Percentiles rank a stretch among this genome's conserved stretches.
phyloP scores from a whole-genome alignment of 805 yeast genomes.

The Myxozyma mucilagina region DNA sequence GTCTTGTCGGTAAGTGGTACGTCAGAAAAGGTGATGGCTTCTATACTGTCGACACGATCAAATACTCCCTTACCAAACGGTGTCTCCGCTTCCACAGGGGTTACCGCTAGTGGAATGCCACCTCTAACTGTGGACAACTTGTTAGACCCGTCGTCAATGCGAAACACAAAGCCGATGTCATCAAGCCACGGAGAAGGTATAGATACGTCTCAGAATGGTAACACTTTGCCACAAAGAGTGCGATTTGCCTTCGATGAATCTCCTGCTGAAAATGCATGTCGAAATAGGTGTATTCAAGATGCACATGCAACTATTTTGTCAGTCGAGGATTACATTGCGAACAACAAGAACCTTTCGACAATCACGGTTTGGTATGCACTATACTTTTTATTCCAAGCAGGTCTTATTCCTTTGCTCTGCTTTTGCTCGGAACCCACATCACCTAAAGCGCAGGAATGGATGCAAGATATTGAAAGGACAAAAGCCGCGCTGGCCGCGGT shows the following conservation, averaged over 20 bases:
- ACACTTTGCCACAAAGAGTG: neutral
- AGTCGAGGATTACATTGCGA: slow-evolving; percentile 40
- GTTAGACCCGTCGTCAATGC: neutral
- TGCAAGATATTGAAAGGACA: slow-evolving; percentile 46
- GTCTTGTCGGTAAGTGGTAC: slow-evolving; percentile 40
- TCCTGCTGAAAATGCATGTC: slow-evolving; percentile 51
- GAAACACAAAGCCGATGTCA: neutral
- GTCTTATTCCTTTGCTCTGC: slow-evolving; percentile 57
- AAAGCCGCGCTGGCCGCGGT: slow-evolving; percentile 45
- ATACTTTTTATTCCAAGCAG: slow-evolving; percentile 63
- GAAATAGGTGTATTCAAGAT: slow-evolving; percentile 51
- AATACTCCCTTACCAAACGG: neutral
- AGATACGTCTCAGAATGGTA: neutral
- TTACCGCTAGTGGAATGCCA: neutral
- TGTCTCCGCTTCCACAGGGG: neutral
- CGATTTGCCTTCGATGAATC: slow-evolving; percentile 18
- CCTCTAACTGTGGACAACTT: neutral
- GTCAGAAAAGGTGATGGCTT: slow-evolving; percentile 4
- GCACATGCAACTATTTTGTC: slow-evolving; percentile 56
- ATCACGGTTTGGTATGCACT: slow-evolving; percentile 64
- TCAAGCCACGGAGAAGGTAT: neutral
- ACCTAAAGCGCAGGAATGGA: slow-evolving; percentile 49
- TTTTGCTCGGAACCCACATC: slow-evolving; percentile 53
- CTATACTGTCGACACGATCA: neutral
- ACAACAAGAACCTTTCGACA: slow-evolving; percentile 44